Percentiles rank a stretch among this genome's conserved stretches.
phyloP scores from a whole-genome alignment of 495 filamentous ascomycete species.

The Aspergillus baeticus region DNA sequence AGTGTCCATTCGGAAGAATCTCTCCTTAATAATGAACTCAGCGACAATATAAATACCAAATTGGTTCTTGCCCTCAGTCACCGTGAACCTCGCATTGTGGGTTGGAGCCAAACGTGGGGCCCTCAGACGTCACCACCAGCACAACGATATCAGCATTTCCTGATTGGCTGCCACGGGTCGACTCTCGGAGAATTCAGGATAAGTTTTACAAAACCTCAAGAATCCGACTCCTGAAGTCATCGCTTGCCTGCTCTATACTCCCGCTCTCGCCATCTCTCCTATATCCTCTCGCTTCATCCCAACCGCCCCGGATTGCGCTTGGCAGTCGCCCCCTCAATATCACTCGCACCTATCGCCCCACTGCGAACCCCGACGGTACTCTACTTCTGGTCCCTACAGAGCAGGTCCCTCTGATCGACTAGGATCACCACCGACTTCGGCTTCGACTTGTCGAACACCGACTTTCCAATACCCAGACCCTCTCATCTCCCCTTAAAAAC shows the following conservation, averaged over 20 bases:
- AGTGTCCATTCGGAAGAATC: background rate
- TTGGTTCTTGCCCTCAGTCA: too few relatives aligned
- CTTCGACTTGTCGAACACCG: background rate
- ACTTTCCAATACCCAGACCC: background rate
- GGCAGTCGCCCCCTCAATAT: background rate
- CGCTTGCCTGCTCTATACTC: background rate
- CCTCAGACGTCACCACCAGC: slow-evolving; percentile 16
- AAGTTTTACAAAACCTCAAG: slow-evolving; percentile 2
- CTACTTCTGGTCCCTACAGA: background rate
- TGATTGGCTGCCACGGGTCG: slow-evolving; percentile 26
- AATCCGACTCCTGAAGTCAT: background rate
- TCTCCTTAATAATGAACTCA: too few relatives aligned
- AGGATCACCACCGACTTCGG: background rate
- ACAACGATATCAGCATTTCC: slow-evolving; percentile 10
- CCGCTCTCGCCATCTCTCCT: background rate
- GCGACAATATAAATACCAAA: background rate
- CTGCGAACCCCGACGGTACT: too few relatives aligned
- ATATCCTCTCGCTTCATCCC: background rate
- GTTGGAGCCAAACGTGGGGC: background rate
- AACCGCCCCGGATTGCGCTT: background rate
- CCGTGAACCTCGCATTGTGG: too few relatives aligned
- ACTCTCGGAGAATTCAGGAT: slow-evolving; percentile 18
- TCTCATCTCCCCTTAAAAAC: background rate
- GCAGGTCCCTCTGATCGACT: background rate
- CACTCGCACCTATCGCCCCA: background rate